These are phyloP conservation scores for Ceratocystis alfenasii DNA, from an alignment of 2,329 filamentous ascomycete genomes.

Conservation along the genomic window DNA sequence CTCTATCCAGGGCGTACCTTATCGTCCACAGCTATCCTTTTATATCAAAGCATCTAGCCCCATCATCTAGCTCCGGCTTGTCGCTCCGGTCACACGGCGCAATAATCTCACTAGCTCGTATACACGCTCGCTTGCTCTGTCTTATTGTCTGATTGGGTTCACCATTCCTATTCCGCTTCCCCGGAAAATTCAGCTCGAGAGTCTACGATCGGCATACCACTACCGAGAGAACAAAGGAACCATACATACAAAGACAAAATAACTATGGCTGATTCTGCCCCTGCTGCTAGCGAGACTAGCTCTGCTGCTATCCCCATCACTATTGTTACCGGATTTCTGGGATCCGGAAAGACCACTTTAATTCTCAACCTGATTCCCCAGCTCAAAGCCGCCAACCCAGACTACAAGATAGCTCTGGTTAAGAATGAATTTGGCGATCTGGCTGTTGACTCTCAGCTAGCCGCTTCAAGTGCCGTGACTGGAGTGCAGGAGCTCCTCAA, in stretches of 20 bases:
- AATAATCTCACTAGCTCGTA: neutral
- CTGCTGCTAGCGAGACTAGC: neutral
- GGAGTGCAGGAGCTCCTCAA: constrained; percentile 89
- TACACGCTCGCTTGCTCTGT: constrained; percentile 3
- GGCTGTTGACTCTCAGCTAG: constrained; percentile 84
- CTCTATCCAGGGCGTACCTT: neutral
- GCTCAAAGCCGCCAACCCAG: constrained; percentile 56
- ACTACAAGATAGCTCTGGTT: constrained; percentile 80
- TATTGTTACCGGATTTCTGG: constrained; percentile 90
- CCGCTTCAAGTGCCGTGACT: constrained; percentile 67
- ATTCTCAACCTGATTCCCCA: constrained; percentile 91
- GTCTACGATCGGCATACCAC: neutral
- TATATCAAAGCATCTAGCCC: neutral
- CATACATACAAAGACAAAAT: neutral
- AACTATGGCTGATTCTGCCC: neutral
- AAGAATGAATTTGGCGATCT: constrained; percentile 98
- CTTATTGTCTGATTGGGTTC: constrained; percentile 9
- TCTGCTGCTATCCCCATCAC: constrained; percentile 67
- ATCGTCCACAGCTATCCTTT: neutral
- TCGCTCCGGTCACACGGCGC: neutral
- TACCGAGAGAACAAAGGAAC: neutral
- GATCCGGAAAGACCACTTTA: constrained; percentile 90
- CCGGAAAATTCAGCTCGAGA: constrained; percentile 6
- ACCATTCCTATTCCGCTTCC: constrained; percentile 13
- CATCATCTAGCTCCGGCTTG: neutral